Evolutionary conservation across 179 eudicot genomes (phyloP), one percentile per base, ranked within the genome.

Genomic region (Kewa caespitosa): DNA sequence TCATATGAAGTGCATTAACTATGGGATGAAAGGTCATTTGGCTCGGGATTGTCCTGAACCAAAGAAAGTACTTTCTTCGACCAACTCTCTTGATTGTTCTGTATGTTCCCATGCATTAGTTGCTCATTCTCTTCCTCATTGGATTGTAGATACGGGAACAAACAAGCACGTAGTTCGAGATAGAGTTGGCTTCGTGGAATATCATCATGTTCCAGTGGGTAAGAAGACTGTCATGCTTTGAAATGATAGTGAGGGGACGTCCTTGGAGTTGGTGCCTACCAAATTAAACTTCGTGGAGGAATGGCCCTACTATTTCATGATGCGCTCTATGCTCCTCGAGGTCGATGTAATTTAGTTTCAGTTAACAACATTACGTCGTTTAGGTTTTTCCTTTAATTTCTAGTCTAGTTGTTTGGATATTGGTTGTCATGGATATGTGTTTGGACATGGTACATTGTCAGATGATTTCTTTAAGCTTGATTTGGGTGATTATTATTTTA

Each of bases 81-180:
- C 52, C 13, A 2, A 28, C 25, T 25, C 54, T 23, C 31, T 13
- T 36, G n/a, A 42, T 11, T 32, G 12, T 1, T 18, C 4, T 11
- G 78, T 65, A 8, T 32, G 70, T 15, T 30, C 64, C 54, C 32
- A 38, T 46, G 52, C 43, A 48, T 50, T 66, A n/a, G 46, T 65
- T 65, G 37, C 72, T 50, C 0, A 75, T 3, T 66, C 63, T 34
- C 66, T 67, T 62, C 72, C 36, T 67, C 18, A 61, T 17, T 76
- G 54, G 73, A 68, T 76, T 38, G 57, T 76, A 48, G 72, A 31
- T 31, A 65, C 15, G 37, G 72, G 72, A 42, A 55, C 8, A 42
- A 68, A 20, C 36, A 42, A 68, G 32, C 72, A 66, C 14, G 20
- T 75, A 65, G 64, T 46, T 32, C 27, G 62, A 14, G 72, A 50